Evolutionary conservation across 106 monocot species (phyloP).

Genomic region (Allium cepa): DNA sequence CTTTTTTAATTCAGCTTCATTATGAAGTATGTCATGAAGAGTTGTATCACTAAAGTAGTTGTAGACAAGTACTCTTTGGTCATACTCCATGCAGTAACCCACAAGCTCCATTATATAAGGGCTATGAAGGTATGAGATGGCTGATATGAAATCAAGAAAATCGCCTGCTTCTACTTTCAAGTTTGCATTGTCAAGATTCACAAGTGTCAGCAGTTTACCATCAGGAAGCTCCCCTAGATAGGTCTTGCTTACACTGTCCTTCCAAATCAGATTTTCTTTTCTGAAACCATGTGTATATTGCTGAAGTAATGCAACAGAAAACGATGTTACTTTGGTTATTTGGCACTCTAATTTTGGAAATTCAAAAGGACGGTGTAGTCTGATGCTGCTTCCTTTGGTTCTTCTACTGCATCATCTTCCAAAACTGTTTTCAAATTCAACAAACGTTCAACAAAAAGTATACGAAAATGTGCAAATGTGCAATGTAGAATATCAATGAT

Average conservation of each 20-base stretch:
- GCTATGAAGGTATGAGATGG: constrained; percentile 53
- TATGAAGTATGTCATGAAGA: constrained; percentile 62
- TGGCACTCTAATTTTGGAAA: not conserved
- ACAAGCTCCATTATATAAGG: constrained; percentile 77
- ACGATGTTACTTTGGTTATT: not conserved
- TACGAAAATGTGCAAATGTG: too few species aligned
- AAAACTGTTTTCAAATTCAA: too few species aligned
- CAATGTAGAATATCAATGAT: too few species aligned
- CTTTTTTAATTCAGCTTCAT: constrained; percentile 31
- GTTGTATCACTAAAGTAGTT: constrained; percentile 55
- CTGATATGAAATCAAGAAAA: constrained; percentile 44
- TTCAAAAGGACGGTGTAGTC: constrained; percentile 4
- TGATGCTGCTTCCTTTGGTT: not conserved
- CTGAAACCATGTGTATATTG: constrained; percentile 87
- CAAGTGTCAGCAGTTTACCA: constrained; percentile 67
- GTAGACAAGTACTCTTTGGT: constrained; percentile 67
- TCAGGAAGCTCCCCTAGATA: constrained; percentile 62
- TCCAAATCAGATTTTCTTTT: constrained; percentile 75
- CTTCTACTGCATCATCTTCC: not conserved
- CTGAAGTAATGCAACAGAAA: constrained; percentile 51
- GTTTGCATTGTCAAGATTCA: constrained; percentile 48
- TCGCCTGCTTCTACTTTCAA: constrained; percentile 31
- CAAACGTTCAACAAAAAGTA: too few species aligned
- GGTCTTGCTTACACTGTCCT: constrained; percentile 56
- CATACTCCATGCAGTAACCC: constrained; percentile 83